Conservation (phyloP, 2,329 filamentous ascomycete species). For the Pyrenophora graminea region DNA sequence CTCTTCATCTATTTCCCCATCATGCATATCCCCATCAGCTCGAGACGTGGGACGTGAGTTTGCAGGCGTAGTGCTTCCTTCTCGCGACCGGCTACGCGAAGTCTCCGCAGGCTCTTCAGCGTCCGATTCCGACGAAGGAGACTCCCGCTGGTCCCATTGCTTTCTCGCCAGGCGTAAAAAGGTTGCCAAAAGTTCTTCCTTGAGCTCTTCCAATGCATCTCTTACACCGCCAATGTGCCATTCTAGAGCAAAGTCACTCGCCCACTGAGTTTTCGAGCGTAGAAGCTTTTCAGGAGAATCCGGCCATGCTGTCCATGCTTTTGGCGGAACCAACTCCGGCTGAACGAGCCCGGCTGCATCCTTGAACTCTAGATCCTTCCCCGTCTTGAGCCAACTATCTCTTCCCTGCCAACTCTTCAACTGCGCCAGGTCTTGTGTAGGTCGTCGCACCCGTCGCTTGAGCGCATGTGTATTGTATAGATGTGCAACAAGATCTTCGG, state of each 20-base stretch:
- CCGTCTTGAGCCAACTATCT: slow-evolving; percentile 46
- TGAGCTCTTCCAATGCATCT: slow-evolving; percentile 64
- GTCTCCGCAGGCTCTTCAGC: background rate
- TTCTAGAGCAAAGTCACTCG: slow-evolving; percentile 53
- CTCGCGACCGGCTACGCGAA: slow-evolving; percentile 16
- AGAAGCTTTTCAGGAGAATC: slow-evolving; percentile 67
- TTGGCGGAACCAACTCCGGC: slow-evolving; percentile 52
- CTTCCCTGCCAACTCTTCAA: slow-evolving; percentile 47
- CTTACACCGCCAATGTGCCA: slow-evolving; percentile 56
- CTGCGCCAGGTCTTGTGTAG: slow-evolving; percentile 16
- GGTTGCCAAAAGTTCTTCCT: slow-evolving; percentile 70
- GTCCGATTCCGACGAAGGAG: slow-evolving; percentile 35
- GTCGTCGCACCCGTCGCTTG: slow-evolving; percentile 54
- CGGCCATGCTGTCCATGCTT: slow-evolving; percentile 85
- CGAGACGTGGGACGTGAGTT: slow-evolving; percentile 3
- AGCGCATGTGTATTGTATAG: slow-evolving; percentile 78
- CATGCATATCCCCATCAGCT: slow-evolving; percentile 14
- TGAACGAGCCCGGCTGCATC: slow-evolving; percentile 35
- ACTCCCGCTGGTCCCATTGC: slow-evolving; percentile 52
- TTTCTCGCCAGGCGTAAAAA: slow-evolving; percentile 71
- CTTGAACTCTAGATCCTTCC: slow-evolving; percentile 31
- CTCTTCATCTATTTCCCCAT: slow-evolving; percentile 1
- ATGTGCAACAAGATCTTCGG: slow-evolving; percentile 73
- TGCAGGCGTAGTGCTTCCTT: slow-evolving; percentile 12
- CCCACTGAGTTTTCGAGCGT: slow-evolving; percentile 42